Base-by-base conservation (phyloP, 2,329 filamentous ascomycete species). In the Nemania abortiva region DNA sequence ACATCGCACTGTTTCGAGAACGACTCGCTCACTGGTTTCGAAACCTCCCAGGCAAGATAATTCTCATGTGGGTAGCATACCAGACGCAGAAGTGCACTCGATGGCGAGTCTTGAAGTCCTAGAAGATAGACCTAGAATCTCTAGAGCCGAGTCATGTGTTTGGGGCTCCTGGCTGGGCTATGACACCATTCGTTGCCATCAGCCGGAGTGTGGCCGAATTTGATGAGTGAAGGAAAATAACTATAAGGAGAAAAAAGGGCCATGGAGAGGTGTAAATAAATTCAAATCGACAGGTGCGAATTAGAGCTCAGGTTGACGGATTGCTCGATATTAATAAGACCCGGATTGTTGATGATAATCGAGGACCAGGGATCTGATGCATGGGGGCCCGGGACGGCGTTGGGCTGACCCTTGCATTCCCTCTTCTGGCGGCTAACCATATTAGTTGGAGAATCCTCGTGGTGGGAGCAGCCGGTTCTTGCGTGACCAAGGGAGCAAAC, bases 341-440 rank as follows among this genome's bases (percentile, higher is more conserved):
- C 61, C 70, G 59, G 63, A 65, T 52, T 62, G 58, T 68, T 61
- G 68, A 70, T 72, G 70, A 69, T 71, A 66, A 65, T 68, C 65
- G 70, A 66, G 57, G 63, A 53, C 62, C 66, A 71, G 68, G 72
- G 68, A 66, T 70, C 57, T 66, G 70, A 69, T 66, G 70, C 70
- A 70, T 72, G 66, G 66, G 70, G 71, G 64, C 69, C 69, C 67
- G 72, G 71, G 68, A 73, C 70, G 68, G 72, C 68, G 65, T 73
- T 72, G 71, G 65, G 70, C 64, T 71, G 73, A 76, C 70, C 75
- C 75, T 71, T 75, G 75, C 68, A 76, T 72, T 73, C 66, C 66
- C 66, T 70, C 72, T 73, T 74, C 63, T 74, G 72, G 75, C 70
- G 72, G 73, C 72, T 73, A 66, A 59, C 64, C 69, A 73, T 73